Percentiles rank a stretch among this genome's conserved stretches.
phyloP scores from a whole-genome alignment of 345 rosid genomes.

The Melastoma malabathricum region DNA sequence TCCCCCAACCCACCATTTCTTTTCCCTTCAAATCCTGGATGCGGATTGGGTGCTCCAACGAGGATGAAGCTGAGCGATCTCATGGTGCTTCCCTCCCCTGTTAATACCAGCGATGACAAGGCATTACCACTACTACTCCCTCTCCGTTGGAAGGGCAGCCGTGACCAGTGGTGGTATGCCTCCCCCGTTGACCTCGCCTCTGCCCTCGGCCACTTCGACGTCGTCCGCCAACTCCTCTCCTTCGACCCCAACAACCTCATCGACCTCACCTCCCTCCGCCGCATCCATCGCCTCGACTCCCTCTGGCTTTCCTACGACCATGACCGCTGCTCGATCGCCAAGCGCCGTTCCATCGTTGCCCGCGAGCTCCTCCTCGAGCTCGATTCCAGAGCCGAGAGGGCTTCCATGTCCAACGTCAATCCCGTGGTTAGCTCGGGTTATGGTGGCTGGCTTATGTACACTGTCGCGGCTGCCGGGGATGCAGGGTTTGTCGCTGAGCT shows the following conservation, averaged over 20 bases:
- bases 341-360: constrained; percentile 55
- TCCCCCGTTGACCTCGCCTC: constrained; percentile 91
- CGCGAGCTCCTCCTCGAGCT: constrained; percentile 49
- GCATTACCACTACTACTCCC: constrained; percentile 54
- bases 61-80: too few relatives aligned
- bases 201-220: constrained; percentile 77
- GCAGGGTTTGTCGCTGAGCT: constrained; percentile 39
- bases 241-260: constrained; percentile 78
- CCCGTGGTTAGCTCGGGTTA: constrained; percentile 10
- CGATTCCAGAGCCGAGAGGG: constrained; percentile 26
- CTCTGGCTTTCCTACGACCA: constrained; percentile 86
- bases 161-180: constrained; percentile 98
- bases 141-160: constrained; percentile 92
- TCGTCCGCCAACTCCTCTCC: constrained; percentile 73
- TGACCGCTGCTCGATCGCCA: constrained; percentile 46
- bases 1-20: too few relatives aligned
- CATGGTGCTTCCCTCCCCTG: too few relatives aligned
- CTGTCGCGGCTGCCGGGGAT: constrained; percentile 89
- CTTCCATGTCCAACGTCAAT: constrained; percentile 49
- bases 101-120: too few relatives aligned
- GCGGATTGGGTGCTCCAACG: too few relatives aligned
- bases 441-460: constrained; percentile 78
- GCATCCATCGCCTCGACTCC: constrained; percentile 79
- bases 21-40: too few relatives aligned
- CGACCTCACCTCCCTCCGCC: constrained; percentile 80